Conservation (phyloP, 2,329 filamentous ascomycete genomes). For the Onygena corvina region DNA sequence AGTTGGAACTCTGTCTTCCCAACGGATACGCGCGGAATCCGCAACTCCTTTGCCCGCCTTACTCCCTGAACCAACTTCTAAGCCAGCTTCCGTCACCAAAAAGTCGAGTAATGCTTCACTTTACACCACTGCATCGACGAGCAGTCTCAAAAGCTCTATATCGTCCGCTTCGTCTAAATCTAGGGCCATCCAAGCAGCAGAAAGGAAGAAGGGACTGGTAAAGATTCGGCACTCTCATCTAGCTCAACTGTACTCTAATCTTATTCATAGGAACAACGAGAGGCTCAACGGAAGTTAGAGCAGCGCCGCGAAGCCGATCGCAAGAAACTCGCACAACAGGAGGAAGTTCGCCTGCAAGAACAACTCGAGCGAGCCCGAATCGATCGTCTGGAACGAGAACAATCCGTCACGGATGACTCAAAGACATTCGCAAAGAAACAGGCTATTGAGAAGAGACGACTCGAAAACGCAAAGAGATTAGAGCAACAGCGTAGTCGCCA, state of each 20-base stretch:
- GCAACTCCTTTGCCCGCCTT: slow-evolving; percentile 47
- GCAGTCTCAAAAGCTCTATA: slow-evolving; percentile 52
- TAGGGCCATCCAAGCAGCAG: slow-evolving; percentile 61
- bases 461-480: slow-evolving; percentile 37
- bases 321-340: slow-evolving; percentile 51
- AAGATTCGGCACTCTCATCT: slow-evolving; percentile 4
- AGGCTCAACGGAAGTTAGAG: slow-evolving; percentile 65
- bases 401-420: slow-evolving; percentile 43
- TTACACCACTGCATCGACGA: slow-evolving; percentile 41
- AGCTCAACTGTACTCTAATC: slow-evolving; percentile 1
- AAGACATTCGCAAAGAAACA: slow-evolving; percentile 56
- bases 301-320: slow-evolving; percentile 71
- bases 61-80: slow-evolving; percentile 36
- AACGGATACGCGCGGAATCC: slow-evolving; percentile 30
- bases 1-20: slow-evolving; percentile 36
- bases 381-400: slow-evolving; percentile 36
- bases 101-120: slow-evolving; percentile 58
- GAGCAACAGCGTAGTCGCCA: slow-evolving; percentile 36
- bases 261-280: slow-evolving; percentile 54
- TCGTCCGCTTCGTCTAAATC: slow-evolving; percentile 53
- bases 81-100: slow-evolving; percentile 39
- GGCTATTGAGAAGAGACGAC: slow-evolving; percentile 41
- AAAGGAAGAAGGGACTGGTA: slow-evolving; percentile 66
- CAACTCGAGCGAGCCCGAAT: slow-evolving; percentile 50
- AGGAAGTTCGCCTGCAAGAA: slow-evolving; percentile 51